Evolutionary conservation across 371 early-diverging fungal species (phyloP).

Genomic region (Syncephalis plumigaleata): DNA sequence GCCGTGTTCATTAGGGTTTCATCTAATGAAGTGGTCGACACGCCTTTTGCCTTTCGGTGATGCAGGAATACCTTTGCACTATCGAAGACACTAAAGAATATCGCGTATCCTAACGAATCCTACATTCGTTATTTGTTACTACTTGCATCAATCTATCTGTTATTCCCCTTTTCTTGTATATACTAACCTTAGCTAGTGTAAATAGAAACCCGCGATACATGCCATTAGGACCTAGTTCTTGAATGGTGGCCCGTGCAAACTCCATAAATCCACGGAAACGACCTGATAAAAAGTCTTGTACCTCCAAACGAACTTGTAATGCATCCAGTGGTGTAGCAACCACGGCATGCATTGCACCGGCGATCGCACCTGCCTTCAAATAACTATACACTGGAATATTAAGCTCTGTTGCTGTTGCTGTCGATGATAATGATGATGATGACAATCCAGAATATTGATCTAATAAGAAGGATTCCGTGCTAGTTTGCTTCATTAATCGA

Average conservation of each 20-base stretch:
- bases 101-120: conserved; percentile 51
- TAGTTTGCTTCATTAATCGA: too few species aligned
- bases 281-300: conserved; percentile 51
- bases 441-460: too few species aligned
- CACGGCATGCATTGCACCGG: conserved; percentile 54
- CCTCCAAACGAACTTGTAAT: conserved; percentile 53
- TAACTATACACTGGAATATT: not conserved
- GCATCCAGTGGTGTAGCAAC: conserved; percentile 62
- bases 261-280: conserved; percentile 47
- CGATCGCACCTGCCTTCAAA: conserved; percentile 43
- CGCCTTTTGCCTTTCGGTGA: conserved; percentile 3
- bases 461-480: too few species aligned
- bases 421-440: not conserved
- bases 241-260: conserved; percentile 41
- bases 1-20: too few species aligned
- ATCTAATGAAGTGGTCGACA: conserved; percentile 4
- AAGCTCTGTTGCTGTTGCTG: not conserved
- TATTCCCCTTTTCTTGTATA: too few species aligned
- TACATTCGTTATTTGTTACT: conserved; percentile 8
- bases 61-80: conserved; percentile 25
- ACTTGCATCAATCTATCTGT: not conserved
- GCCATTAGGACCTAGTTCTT: conserved; percentile 36
- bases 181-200: conserved; percentile 35
- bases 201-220: conserved; percentile 53
- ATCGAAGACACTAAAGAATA: conserved; percentile 65